phyloP scores from a whole-genome alignment of 78 protist genomes.

The Tieghemostelium lacteum region DNA sequence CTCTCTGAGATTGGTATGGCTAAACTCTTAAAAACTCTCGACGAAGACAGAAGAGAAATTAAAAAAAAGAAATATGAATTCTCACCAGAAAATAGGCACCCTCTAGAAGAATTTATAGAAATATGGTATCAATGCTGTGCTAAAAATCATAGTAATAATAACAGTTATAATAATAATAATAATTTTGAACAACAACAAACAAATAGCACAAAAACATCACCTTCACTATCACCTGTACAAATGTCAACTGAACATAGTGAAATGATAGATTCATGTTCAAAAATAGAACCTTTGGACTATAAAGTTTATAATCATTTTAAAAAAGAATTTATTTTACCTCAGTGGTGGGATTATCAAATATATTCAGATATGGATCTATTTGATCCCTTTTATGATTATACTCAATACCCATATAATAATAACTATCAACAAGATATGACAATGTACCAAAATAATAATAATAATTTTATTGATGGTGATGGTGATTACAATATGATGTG shows the following conservation, averaged over 20 bases:
- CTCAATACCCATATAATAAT: background rate
- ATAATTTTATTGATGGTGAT: too few species aligned
- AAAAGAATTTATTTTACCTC: background rate
- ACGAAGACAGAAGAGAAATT: conserved; percentile 54
- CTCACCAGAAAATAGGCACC: conserved; percentile 3
- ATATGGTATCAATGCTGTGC: conserved; percentile 20
- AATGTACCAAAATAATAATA: background rate
- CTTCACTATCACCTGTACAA: background rate
- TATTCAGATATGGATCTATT: conserved; percentile 43
- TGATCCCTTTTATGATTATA: background rate
- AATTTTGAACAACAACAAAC: background rate
- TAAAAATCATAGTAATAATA: background rate
- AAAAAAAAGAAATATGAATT: conserved; percentile 27
- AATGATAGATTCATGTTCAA: background rate
- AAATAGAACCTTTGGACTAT: background rate
- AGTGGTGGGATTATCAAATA: conserved; percentile 22
- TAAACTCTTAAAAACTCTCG: conserved; percentile 21
- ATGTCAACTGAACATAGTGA: background rate
- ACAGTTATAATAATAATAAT: background rate
- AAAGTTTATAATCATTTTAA: conserved; percentile 13
- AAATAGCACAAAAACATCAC: background rate
- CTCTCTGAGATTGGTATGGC: conserved; percentile 26
- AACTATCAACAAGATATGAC: background rate
- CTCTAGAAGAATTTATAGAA: conserved; percentile 53
- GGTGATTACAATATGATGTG: background rate